Base-by-base conservation (phyloP, 192 early-diverging fungal species). In the Cladochytrium replicatum region DNA sequence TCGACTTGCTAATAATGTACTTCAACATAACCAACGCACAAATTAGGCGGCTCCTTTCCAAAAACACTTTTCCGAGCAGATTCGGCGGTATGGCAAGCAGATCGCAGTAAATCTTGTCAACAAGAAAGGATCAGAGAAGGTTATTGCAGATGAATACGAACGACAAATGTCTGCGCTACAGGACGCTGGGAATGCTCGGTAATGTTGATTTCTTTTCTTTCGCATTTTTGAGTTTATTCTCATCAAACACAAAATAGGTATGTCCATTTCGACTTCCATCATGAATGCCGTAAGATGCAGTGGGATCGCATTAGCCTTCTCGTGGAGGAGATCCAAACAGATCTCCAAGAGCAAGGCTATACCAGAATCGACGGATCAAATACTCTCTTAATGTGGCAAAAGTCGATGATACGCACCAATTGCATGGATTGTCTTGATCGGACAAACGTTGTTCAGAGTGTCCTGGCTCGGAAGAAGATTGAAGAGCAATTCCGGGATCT, bases 401-500 rank as follows among this genome's bases (percentile, higher is more conserved):
- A 62, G 2, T 89, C 87, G 6, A 83, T 95, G 8, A 68, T 92
- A 27, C 84, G 97, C 41, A 85, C 93, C 2, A 99, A 99, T 63
- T 99, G 97, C 66, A 95, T 99, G 86, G 97, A 99, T 67, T 99
- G 97, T 61, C 68, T 99, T 27, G 97, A 99, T 59, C 83, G 97
- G 52, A 99, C 97, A 23, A 99, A 99, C 57, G 94, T 99, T 23
- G 92, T 97, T 15, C 97, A 99, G 59, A 86, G 83, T 22, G 85
- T 92, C 28, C 63, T 99, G 23, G 89, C 92, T 8, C 75, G 84
- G 24, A 65, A 60, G 39, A 60, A 84, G 1, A 68, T 99, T 42
- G 76, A 75, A 29, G 50, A 61, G 41, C 88, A 94, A 68, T 69
- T 98, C 24, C 70, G 77, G 4, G 74, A 81, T 15, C 49, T 81